These are phyloP conservation scores for Lactarius indigo DNA, from an alignment of 768 basidiomycete genomes.

Conservation along the genomic window DNA sequence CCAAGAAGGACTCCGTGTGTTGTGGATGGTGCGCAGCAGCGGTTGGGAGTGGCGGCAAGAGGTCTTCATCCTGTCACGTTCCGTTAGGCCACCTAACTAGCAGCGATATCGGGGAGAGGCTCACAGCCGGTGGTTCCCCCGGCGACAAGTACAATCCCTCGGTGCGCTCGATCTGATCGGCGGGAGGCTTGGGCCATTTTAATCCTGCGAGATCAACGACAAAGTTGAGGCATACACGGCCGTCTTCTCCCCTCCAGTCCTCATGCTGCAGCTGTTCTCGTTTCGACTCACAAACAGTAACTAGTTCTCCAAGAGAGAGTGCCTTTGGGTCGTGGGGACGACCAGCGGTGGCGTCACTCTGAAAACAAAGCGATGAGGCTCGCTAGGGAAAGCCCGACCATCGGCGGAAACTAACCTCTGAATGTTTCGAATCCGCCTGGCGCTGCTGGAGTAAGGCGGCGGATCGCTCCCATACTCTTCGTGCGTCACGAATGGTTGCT, in stretches of 20 bases:
- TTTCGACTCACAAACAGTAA: slow-evolving; percentile 35
- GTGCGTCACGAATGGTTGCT: slow-evolving; percentile 32
- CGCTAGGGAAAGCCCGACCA: slow-evolving; percentile 7
- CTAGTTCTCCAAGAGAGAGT: slow-evolving; percentile 25
- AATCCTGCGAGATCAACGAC: slow-evolving; percentile 33
- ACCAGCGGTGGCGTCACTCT: not conserved
- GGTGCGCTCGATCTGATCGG: not conserved
- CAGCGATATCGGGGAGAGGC: not conserved
- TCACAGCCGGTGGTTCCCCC: slow-evolving; percentile 10
- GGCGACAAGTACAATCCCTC: slow-evolving; percentile 3
- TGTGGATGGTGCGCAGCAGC: slow-evolving; percentile 24
- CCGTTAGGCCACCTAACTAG: slow-evolving; percentile 5
- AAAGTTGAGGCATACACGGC: slow-evolving; percentile 31
- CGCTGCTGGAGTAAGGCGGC: slow-evolving; percentile 36
- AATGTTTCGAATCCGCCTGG: slow-evolving; percentile 33
- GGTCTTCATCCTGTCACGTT: slow-evolving; percentile 11
- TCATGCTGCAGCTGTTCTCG: slow-evolving; percentile 28
- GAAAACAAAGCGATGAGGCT: slow-evolving; percentile 9
- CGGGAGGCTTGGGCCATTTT: slow-evolving; percentile 15
- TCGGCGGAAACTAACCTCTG: slow-evolving; percentile 27
- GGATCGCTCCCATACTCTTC: slow-evolving; percentile 38
- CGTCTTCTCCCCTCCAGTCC: slow-evolving; percentile 31
- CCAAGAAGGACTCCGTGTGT: slow-evolving; percentile 16
- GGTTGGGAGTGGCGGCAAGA: slow-evolving; percentile 22
- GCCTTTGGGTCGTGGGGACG: not conserved